A percentile compares a stretch with the other conserved stretches of the same genome.
phyloP scores from a whole-genome alignment of 805 yeast species.

The Yamadazyma takamatsuzukensis region DNA sequence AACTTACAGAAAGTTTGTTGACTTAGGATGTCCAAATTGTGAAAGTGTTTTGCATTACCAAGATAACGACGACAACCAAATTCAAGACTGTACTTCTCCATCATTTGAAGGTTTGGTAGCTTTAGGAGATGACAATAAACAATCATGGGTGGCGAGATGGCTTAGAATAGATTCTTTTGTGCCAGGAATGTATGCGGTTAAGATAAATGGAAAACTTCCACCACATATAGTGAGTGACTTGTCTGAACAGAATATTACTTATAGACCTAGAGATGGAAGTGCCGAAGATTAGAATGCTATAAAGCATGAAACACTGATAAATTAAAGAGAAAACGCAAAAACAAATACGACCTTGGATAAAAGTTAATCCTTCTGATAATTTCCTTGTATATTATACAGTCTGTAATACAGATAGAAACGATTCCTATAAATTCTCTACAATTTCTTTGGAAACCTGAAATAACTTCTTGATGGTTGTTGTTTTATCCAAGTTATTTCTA shows the following conservation, averaged over 20 bases:
- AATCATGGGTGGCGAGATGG: slow-evolving; percentile 97
- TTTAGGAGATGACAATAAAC: slow-evolving; percentile 69
- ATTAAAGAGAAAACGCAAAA: neutral
- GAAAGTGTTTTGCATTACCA: slow-evolving; percentile 77
- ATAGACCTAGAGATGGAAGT: slow-evolving; percentile 94
- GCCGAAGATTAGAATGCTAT: slow-evolving; percentile 61
- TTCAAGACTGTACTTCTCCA: slow-evolving; percentile 92
- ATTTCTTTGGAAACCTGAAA: slow-evolving; percentile 16
- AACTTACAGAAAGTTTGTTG: slow-evolving; percentile 67
- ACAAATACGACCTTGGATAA: neutral
- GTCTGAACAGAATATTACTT: slow-evolving; percentile 69
- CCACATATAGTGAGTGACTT: slow-evolving; percentile 76
- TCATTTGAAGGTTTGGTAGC: slow-evolving; percentile 95
- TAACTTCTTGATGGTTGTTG: slow-evolving; percentile 31
- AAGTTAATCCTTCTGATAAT: no score
- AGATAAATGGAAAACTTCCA: slow-evolving; percentile 88
- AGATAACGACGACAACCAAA: slow-evolving; percentile 77
- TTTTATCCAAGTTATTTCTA: slow-evolving; percentile 47
- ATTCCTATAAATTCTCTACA: no score
- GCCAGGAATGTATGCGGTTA: slow-evolving; percentile 90
- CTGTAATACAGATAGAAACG: no score
- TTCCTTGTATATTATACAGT: no score
- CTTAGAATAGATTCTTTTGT: slow-evolving; percentile 82
- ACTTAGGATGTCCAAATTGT: slow-evolving; percentile 94
- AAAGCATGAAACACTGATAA: no score